Base-by-base conservation (phyloP, 768 basidiomycete genomes). In the Cystofilobasidium macerans region DNA sequence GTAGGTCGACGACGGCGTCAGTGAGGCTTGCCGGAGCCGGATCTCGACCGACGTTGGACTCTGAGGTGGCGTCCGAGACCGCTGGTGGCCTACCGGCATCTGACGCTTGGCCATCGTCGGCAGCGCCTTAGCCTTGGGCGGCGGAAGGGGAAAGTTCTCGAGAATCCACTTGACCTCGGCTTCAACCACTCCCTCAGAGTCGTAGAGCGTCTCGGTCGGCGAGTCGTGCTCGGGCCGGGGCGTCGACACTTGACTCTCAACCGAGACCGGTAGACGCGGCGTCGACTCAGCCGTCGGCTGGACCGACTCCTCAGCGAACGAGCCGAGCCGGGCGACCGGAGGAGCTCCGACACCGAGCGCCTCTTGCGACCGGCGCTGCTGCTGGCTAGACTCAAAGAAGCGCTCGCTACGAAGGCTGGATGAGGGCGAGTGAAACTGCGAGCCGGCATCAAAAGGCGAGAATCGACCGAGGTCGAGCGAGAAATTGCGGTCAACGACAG, bases 381-480 rank as follows among this genome's bases (percentile, higher is more conserved):
- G n/a, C n/a, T n/a, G 18, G 51, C 26, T 13, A 42, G 42, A n/a
- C 42, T 42, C 42, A 14, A 42, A 42, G 42, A 13, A 4, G 42
- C 13, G 4, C 8, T 7, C 36, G 14, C 36, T 38, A 14, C 8
- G 14, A 20, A 13, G 42, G 16, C 42, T 42, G 28, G 51, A 3
- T 8, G 51, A 26, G 7, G 28, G 28, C 51, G 51, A 54, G 51
- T 32, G 13, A 30, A 32, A 54, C 6, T 32, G 51, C 3, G 51
- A 54, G 2, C 51, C 51, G 7, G 51, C 51, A 30, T 54, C 51
- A 32, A 54, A 54, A 8, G 51, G 51, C 51, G 51, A 54, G 51
- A 54, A 32, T 7, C 51, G 51, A 8, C 51, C 51, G 28, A 30
- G 16, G 51, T 54, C 28, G 14, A 32, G 51, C 30, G 30, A 2